Conservation (phyloP, 1,284 basidiomycete species). For the Boletus mariae region DNA sequence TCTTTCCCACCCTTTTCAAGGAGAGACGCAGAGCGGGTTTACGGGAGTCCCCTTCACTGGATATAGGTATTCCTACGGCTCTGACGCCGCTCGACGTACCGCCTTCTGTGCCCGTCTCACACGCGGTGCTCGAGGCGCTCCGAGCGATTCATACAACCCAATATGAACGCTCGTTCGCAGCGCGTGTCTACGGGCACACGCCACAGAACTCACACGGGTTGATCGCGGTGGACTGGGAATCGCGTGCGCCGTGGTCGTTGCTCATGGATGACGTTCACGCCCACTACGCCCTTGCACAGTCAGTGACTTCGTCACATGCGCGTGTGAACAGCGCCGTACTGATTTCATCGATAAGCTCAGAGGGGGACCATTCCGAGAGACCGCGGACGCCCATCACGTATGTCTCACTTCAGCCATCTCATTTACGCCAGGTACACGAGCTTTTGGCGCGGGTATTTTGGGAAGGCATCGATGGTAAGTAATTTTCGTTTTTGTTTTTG, state of each 20-base stretch:
- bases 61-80: slow-evolving; percentile 4
- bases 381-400: slow-evolving; percentile 56
- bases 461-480: slow-evolving; percentile 67
- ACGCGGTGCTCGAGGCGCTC: slow-evolving; percentile 50
- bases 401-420: slow-evolving; percentile 50
- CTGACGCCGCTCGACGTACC: slow-evolving; percentile 22
- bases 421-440: slow-evolving; percentile 67
- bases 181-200: slow-evolving; percentile 48
- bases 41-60: not conserved
- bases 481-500: not conserved
- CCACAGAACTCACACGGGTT: slow-evolving; percentile 29
- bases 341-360: slow-evolving; percentile 44
- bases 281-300: slow-evolving; percentile 61
- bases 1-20: slow-evolving; percentile 18
- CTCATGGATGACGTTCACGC: slow-evolving; percentile 67
- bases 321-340: slow-evolving; percentile 1
- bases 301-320: slow-evolving; percentile 6
- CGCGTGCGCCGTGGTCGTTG: slow-evolving; percentile 63
- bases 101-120: slow-evolving; percentile 30
- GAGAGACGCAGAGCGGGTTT: slow-evolving; percentile 37
- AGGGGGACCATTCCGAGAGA: slow-evolving; percentile 43
- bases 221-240: slow-evolving; percentile 68
- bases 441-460: slow-evolving; percentile 64
- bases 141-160: slow-evolving; percentile 55
- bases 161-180: slow-evolving; percentile 59